Percentiles rank a stretch among this genome's conserved stretches.
Conservation (phyloP, 2,329 filamentous ascomycete genomes). For the Monosporascus sp. region DNA sequence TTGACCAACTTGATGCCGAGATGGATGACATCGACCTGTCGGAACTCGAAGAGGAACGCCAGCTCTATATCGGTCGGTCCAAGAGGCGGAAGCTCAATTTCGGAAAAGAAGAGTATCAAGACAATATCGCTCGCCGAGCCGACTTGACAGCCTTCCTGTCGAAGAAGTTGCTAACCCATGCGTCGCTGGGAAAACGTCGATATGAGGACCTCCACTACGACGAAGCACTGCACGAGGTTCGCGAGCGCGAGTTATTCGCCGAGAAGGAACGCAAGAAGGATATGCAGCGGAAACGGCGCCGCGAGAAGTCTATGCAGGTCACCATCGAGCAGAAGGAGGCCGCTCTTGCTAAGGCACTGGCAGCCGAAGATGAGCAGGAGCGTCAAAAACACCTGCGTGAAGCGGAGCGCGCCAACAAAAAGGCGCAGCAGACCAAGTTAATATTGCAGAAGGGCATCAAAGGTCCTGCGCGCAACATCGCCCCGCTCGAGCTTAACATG, state of each 20-base stretch:
- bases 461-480: conserved; percentile 64
- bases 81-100: conserved; percentile 68
- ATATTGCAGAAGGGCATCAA: conserved; percentile 83
- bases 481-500: conserved; percentile 71
- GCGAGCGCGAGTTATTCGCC: conserved; percentile 82
- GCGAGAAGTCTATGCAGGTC: conserved; percentile 92
- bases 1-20: conserved; percentile 42
- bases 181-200: conserved; percentile 66
- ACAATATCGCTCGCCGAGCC: conserved; percentile 56
- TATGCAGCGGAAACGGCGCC: conserved; percentile 94
- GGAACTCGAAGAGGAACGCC: conserved; percentile 39
- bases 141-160: conserved; percentile 56
- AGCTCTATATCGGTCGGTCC: conserved; percentile 48
- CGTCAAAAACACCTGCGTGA: conserved; percentile 76
- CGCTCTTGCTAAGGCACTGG: conserved; percentile 71
- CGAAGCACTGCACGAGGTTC: conserved; percentile 78
- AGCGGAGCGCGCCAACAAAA: conserved; percentile 86
- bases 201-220: conserved; percentile 75
- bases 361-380: conserved; percentile 77
- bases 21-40: conserved; percentile 36
- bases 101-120: conserved; percentile 55
- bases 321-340: conserved; percentile 87
- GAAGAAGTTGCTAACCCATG: conserved; percentile 63
- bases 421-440: conserved; percentile 83
- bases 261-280: conserved; percentile 99